Evolutionary conservation across 1,139 yeast genomes (phyloP), one percentile per base, ranked within the genome.

Genomic region (Zygosaccharomyces sapae): DNA sequence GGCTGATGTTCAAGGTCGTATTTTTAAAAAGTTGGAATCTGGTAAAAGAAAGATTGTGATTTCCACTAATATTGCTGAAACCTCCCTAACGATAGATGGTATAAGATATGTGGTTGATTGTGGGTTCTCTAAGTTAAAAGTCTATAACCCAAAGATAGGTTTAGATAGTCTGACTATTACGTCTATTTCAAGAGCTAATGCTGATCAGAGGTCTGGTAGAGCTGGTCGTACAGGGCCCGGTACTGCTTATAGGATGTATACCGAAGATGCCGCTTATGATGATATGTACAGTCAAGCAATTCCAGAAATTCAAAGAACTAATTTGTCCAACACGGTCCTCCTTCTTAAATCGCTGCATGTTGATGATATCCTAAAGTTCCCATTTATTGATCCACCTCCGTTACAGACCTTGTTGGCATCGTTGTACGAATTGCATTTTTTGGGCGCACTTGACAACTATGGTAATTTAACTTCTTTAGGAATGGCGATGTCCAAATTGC

Each of bases 211-310:
- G 56, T 80, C 96, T 22, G 98, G 98, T 45, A 79, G 98, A 70
- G 97, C 97, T 2, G 97, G 98, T 43, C 81, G 98, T 73, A 89
- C 97, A 0, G 88, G 83, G 0, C 86, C 95, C 0, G 98, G 98
- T 43, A 68, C 74, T 9, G 90, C 95, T 4, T 90, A 82, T 60
- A 71, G 97, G 53, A 69, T 92, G 33, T 92, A 86, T 60, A 86
- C 97, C 0, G 89, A 86, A 56, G 70, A 77, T 7, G 83, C 95
- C 0, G 74, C 76, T 24, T 66, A 69, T 10, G 77, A 77, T 36
- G 90, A 84, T 59, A 81, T 92, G 89, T 86, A 83, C 65, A 57
- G 71, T 5, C 94, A 89, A 63, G 86, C 96, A 0, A 83, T 92
- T 18, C 97, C 97, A 0, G 97, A 92, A 68, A 88, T 92, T 46